A percentile compares a stretch with the other conserved stretches of the same genome.
phyloP scores from a whole-genome alignment of 2,329 filamentous ascomycete genomes.

The Botryotinia globosa region DNA sequence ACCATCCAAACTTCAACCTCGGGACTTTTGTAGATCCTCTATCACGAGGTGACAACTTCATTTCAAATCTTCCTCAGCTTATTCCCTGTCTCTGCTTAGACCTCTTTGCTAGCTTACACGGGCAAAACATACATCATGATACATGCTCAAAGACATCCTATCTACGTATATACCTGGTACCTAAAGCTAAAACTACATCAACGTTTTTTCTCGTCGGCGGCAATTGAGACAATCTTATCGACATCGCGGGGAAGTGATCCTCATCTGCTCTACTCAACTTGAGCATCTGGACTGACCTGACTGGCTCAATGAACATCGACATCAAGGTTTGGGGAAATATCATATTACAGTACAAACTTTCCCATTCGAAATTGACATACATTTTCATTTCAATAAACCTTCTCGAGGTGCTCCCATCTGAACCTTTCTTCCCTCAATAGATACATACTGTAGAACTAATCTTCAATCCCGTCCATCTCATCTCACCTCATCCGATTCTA shows the following conservation, averaged over 20 bases:
- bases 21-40: slow-evolving; percentile 2
- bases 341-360: background rate
- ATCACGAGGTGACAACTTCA: slow-evolving; percentile 11
- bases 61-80: background rate
- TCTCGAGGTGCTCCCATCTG: too few relatives aligned
- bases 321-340: background rate
- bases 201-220: slow-evolving; percentile 12
- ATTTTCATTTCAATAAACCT: background rate
- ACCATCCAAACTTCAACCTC: background rate
- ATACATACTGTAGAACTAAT: background rate
- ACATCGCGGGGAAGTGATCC: slow-evolving; percentile 15
- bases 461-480: background rate
- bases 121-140: slow-evolving; percentile 5
- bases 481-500: background rate
- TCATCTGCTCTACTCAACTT: background rate
- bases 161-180: background rate
- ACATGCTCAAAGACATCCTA: background rate
- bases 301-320: background rate
- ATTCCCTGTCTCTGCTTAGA: background rate
- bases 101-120: background rate
- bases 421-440: background rate
- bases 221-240: slow-evolving; percentile 18
- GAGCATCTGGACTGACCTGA: slow-evolving; percentile 2
- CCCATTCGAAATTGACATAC: background rate
- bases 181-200: background rate